Conservation (phyloP, 345 rosid species). For the Rubroshorea leprosula region DNA sequence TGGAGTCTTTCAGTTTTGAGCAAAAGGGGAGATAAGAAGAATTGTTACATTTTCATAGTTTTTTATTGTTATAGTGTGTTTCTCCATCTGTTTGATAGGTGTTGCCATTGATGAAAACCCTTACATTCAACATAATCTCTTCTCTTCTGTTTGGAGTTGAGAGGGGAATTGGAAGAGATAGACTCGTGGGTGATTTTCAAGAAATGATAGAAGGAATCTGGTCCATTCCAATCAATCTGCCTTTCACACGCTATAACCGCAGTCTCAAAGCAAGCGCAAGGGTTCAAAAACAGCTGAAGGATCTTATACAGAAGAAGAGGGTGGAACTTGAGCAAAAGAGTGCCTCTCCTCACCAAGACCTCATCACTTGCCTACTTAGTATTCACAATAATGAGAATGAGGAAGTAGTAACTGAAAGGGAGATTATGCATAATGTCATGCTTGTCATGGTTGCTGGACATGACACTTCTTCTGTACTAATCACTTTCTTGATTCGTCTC, state of each 20-base stretch:
- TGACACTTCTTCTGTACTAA: constrained; percentile 42
- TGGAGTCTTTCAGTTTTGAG: no score
- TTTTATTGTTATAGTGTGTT: no score
- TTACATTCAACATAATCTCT: constrained; percentile 49
- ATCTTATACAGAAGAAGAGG: constrained; percentile 34
- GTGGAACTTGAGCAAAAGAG: constrained; percentile 23
- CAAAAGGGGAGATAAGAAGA: no score
- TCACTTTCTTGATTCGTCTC: constrained; percentile 42
- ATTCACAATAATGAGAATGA: constrained; percentile 10
- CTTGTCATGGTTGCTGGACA: constrained; percentile 57
- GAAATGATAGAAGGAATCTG: constrained; percentile 41
- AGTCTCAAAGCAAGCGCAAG: constrained; percentile 36
- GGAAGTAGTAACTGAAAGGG: constrained; percentile 31
- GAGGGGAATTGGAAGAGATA: constrained; percentile 29
- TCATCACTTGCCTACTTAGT: constrained; percentile 40
- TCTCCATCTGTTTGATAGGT: constrained; percentile 23
- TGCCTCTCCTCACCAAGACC: constrained; percentile 32
- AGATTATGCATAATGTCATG: constrained; percentile 43
- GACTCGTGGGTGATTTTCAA: constrained; percentile 23
- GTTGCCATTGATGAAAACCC: constrained; percentile 42
- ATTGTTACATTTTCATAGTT: no score
- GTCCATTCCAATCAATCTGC: constrained; percentile 42
- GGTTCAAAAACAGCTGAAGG: constrained; percentile 23
- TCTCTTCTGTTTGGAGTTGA: constrained; percentile 41
- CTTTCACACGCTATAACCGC: constrained; percentile 40